Base-by-base conservation (phyloP, 768 basidiomycete species). In the Suillus paluster region DNA sequence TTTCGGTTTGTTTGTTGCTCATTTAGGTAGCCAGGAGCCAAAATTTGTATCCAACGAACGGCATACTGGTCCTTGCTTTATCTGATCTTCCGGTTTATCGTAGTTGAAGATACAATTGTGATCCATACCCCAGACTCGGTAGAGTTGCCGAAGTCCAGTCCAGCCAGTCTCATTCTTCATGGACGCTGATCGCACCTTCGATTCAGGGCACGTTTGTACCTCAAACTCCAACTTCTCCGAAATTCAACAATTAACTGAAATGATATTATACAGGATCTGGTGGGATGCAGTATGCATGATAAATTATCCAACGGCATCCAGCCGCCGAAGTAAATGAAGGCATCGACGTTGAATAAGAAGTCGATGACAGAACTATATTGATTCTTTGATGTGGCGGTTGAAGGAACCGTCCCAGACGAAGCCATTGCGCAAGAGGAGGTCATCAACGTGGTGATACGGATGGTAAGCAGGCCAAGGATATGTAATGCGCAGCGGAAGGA, bases 321-420 rank as follows among this genome's bases (percentile, higher is more conserved):
- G 38, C 96, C 95, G 63, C 97, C 97, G 64, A 98, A 90, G 71
- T 91, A 98, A 30, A 55, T 88, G 79, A 98, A 97, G 4, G 92
- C 91, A 33, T 94, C 93, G 64, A 95, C 86, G 78, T 98, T 97
- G 86, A 97, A 97, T 62, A 98, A 82, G 67, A 97, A 79, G 76
- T 99, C 94, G 70, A 99, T 94, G 68, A 98, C 96, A 76, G 92
- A 94, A 66, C 6, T 30, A 6, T 6, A 30, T 3, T 30, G 92
- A 86, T 73, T 97, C 95, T 71, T 97, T 95, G 0, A 94, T 97
- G 70, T 94, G 93, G 60, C 86, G 85, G 74, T 94, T 93, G 81
- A 91, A 92, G 78, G 94, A 95, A 41, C 89, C 94, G 71, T 97
- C 94, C 94, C 94, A 97, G 0, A 95, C 95, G 72, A 98, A 98